Evolutionary conservation across 192 early-diverging fungal species (phyloP), one percentile per base, ranked within the genome.

Genomic region (Linderina pennispora): DNA sequence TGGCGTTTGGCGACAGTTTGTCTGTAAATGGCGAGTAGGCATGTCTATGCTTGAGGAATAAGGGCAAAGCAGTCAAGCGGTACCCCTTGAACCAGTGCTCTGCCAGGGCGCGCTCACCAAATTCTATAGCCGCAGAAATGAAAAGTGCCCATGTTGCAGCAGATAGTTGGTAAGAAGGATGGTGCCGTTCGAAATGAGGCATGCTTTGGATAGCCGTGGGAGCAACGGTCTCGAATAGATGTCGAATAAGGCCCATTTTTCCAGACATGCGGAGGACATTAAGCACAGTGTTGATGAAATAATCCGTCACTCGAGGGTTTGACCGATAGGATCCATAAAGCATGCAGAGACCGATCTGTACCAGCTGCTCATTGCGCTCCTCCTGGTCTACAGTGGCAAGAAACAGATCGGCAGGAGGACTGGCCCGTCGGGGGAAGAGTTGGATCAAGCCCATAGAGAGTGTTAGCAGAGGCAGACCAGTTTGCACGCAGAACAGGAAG

Each of bases 61-160:
- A 11, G 4, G 66, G 51, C 66, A 70, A 62, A 5, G 59, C 59
- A 28, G 55, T 62, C 66, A 70, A 62, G n/a, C 66, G 66, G 44
- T 70, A 70, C 43, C 58, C 59, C 19, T 46, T 62, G 14, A 70
- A 58, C 66, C 66, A 70, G 36, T 51, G 40, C 31, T 62, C 52
- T 0, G 66, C 55, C 33, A 70, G 40, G 3, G 41, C 38, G 10
- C 35, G 23, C n/a, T 57, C 55, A 16, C 52, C 48, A 14, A 44
- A 49, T 9, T 36, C 34, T 3, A 33, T 22, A 3, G 66, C 66
- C 21, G 42, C 51, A 8, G 41, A 35, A 18, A 70, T 70, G 13
- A 58, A 59, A 15, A 52, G 48, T 1, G 41, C 34, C 66, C 66
- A 70, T 8, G 53, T 32, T 16, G 52, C 35, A 1, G 66, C 59